A percentile compares a stretch with the other conserved stretches of the same genome.
phyloP scores from a whole-genome alignment of 192 early-diverging fungal genomes.

The Neocallimastix lanati region DNA sequence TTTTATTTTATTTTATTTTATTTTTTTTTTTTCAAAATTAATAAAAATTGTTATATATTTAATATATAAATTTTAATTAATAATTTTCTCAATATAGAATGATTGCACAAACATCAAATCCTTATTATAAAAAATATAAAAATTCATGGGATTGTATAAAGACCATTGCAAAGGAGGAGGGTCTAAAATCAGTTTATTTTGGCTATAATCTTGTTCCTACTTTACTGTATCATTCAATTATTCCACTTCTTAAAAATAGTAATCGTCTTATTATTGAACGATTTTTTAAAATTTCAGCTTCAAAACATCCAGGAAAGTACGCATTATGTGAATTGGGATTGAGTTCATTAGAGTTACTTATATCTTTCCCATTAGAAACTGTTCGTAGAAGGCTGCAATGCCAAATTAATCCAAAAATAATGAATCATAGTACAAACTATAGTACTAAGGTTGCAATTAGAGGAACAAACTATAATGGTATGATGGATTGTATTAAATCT shows the following conservation, averaged over 20 bases:
- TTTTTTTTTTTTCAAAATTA: no score
- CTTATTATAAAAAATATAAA: not conserved
- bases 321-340: conserved; percentile 2
- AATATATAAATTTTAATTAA: no score
- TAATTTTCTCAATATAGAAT: not conserved
- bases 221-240: conserved; percentile 1
- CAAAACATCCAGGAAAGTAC: conserved; percentile 8
- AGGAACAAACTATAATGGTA: not conserved
- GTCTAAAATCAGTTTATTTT: not conserved
- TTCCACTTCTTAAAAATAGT: not conserved
- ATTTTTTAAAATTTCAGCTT: not conserved
- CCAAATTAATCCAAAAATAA: not conserved
- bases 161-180: not conserved
- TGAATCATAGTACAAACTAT: not conserved
- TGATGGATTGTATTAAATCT: not conserved
- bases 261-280: not conserved
- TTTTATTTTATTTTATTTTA: no score
- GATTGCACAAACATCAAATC: not conserved
- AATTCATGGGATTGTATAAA: not conserved
- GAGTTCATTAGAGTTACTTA: conserved; percentile 3
- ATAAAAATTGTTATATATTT: no score
- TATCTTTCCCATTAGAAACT: conserved; percentile 1
- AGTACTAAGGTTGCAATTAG: not conserved
- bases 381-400: conserved; percentile 2
- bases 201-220: conserved; percentile 4